A percentile compares a stretch with the other conserved stretches of the same genome.
phyloP scores from a whole-genome alignment of 2,329 filamentous ascomycete species.

The Shiraia sp. region DNA sequence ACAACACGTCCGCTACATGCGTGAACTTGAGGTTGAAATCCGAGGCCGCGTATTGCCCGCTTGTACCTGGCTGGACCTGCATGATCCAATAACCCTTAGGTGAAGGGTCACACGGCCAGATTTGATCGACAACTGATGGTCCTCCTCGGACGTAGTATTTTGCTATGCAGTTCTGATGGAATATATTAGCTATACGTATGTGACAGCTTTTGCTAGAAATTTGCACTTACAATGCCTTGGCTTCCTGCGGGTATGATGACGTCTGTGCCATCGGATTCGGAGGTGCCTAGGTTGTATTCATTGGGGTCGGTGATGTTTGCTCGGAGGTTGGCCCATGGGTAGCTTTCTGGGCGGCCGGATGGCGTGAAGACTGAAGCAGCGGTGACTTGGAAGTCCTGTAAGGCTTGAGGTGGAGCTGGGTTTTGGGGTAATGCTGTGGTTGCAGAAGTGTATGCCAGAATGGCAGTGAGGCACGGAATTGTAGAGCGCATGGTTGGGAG shows the following conservation, averaged over 20 bases:
- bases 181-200: background rate
- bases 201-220: background rate
- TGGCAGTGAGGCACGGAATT: conserved; percentile 5
- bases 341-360: conserved; percentile 22
- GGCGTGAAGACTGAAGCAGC: conserved; percentile 5
- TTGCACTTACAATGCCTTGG: conserved; percentile 11
- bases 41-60: conserved; percentile 4
- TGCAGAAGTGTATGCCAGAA: conserved; percentile 12
- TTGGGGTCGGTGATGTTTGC: conserved; percentile 35
- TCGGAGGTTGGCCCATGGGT: conserved; percentile 23
- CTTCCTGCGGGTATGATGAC: conserved; percentile 22
- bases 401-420: conserved; percentile 11
- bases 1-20: conserved; percentile 18
- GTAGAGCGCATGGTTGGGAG: too few species aligned
- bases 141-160: conserved; percentile 24
- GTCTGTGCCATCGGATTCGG: conserved; percentile 2
- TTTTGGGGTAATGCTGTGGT: conserved; percentile 10
- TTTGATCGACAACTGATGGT: conserved; percentile 15
- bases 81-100: conserved; percentile 30
- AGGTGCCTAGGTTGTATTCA: conserved; percentile 16
- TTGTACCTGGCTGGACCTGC: conserved; percentile 15
- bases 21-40: conserved; percentile 31
- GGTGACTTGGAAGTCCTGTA: conserved; percentile 29
- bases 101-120: conserved; percentile 27
- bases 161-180: conserved; percentile 26